These are phyloP conservation scores for Schoenoplectus tabernaemontani DNA, from an alignment of 202 grass and related monocot genomes.

Conservation along the genomic window DNA sequence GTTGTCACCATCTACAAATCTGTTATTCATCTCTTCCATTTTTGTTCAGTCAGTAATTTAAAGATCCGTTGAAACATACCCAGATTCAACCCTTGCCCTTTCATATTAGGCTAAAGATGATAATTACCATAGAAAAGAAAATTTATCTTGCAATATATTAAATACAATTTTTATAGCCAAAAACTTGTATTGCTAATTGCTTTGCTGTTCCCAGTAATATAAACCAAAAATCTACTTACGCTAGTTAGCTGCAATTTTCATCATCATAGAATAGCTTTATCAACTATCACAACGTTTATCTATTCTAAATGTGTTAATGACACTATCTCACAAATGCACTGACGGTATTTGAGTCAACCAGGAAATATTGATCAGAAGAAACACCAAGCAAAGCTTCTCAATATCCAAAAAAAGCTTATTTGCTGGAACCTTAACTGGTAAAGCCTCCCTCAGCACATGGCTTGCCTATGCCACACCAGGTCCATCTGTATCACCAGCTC, in stretches of 20 bases:
- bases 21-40: neutral
- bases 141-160: neutral
- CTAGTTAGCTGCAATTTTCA: neutral
- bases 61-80: neutral
- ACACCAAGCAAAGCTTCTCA: neutral
- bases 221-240: neutral
- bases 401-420: neutral
- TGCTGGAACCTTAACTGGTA: neutral
- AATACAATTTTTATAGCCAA: neutral
- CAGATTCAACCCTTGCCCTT: neutral
- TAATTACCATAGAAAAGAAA: neutral
- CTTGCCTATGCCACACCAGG: neutral
- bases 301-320: neutral
- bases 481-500: neutral
- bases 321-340: neutral
- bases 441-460: neutral
- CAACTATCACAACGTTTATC: neutral
- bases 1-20: neutral
- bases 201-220: neutral
- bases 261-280: neutral
- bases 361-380: conserved; percentile 1
- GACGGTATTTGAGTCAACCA: neutral
- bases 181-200: neutral
- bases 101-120: neutral
- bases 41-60: neutral